Base-by-base conservation (phyloP, 108 stramenopile species). In the Nitzschia sp. region DNA sequence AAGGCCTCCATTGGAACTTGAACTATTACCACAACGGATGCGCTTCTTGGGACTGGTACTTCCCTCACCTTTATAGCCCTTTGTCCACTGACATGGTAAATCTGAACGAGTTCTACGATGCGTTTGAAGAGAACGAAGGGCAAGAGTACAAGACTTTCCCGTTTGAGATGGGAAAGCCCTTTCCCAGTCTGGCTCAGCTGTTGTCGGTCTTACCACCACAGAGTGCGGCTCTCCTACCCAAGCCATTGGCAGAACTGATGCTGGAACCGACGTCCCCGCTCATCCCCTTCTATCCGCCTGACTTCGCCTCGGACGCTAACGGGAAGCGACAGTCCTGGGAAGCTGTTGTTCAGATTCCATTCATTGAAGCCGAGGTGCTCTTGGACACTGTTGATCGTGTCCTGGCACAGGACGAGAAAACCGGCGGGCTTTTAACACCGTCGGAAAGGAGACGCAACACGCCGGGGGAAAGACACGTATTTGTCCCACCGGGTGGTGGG, bases 21-120 rank as follows among this genome's bases (percentile, higher is more conserved):
- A 83, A 87, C 47, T 99, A 99, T 77, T 99, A 99, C 74, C 97
- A 99, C 81, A 78, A 94, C 57, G 98, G 98, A 54, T 97, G 96
- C 78, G 70, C 49, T 3, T 89, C 89, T 48, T 99, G 98, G 98
- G 88, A 90, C 64, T 99, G 98, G 98, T 99, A 90, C 76, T 99
- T 96, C 68, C 98, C 98, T 3, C 88, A 98, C 71, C 71, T 97
- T 57, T 98, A 99, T 71, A 89, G 82, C 38, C 98, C 98, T 0
- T 79, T 98, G 5, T 83, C 92, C n/a, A 95, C 97, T 0, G 98
- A 98, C 77, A 80, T 98, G 76, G 88, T 86, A n/a, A 93, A 95
- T 56, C 69, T 92, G 23, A 48, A 80, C 27, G 91, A 96, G 54
- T 89, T 93, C 54, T 87, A 90, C 54, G 79, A 82, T 21, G 83